Conservation (phyloP, 208 protist genomes). For the Jaenimonas drosophilae region DNA sequence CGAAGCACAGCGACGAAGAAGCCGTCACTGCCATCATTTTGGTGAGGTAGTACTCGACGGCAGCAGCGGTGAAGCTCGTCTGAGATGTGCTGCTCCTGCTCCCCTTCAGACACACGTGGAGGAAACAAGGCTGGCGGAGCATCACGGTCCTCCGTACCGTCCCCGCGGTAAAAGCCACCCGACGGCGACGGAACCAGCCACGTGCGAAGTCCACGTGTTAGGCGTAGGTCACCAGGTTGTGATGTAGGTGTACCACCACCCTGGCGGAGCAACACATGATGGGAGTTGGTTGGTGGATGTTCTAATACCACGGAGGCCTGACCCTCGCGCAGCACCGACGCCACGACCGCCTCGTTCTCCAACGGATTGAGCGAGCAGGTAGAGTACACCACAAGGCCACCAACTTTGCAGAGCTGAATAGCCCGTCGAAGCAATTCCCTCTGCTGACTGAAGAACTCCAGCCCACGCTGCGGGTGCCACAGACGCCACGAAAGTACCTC, state of each 20-base stretch:
- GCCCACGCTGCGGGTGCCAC: slow-evolving; percentile 61
- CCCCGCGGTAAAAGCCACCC: slow-evolving; percentile 32
- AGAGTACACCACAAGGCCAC: slow-evolving; percentile 90
- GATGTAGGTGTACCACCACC: too few species aligned
- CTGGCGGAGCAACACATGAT: background rate
- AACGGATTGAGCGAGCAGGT: slow-evolving; percentile 96
- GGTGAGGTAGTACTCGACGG: slow-evolving; percentile 62
- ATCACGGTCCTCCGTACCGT: slow-evolving; percentile 9
- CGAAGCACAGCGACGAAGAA: slow-evolving; percentile 70
- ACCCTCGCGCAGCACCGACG: slow-evolving; percentile 42
- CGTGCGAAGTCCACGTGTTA: slow-evolving; percentile 24
- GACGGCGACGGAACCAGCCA: slow-evolving; percentile 56
- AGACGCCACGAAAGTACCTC: slow-evolving; percentile 65
- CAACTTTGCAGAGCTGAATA: slow-evolving; percentile 37
- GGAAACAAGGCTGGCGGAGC: slow-evolving; percentile 31
- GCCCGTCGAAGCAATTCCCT: slow-evolving; percentile 58
- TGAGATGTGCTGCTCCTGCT: slow-evolving; percentile 1
- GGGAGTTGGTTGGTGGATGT: slow-evolving; percentile 10
- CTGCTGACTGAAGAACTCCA: slow-evolving; percentile 69
- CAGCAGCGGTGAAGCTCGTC: slow-evolving; percentile 23
- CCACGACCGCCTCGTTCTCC: slow-evolving; percentile 94
- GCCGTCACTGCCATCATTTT: slow-evolving; percentile 40
- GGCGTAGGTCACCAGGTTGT: slow-evolving; percentile 2
- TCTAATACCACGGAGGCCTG: slow-evolving; percentile 32
- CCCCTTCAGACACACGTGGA: slow-evolving; percentile 2